Evolutionary conservation across 108 stramenopile species (phyloP).

Genomic region (Mediolabrus comicus): DNA sequence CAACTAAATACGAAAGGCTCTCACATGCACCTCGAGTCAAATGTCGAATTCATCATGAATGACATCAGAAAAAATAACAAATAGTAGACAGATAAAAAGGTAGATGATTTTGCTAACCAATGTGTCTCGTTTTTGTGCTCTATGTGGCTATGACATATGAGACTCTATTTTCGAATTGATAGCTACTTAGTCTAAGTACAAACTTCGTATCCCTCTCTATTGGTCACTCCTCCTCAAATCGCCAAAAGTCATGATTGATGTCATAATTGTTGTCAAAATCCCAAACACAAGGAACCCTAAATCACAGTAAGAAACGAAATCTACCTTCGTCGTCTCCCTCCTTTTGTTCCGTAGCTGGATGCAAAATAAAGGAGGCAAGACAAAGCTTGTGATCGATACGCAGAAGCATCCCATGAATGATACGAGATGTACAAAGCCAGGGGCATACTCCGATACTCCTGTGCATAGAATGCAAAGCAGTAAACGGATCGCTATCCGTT

Average conservation of each 20-base stretch:
- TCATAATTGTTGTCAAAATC: constrained; percentile 10
- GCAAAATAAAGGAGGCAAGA: constrained; percentile 63
- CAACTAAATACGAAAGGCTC: too few relatives aligned
- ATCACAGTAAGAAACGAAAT: constrained; percentile 7
- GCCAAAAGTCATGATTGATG: constrained; percentile 15
- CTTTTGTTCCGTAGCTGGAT: constrained; percentile 10
- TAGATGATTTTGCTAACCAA: too few relatives aligned
- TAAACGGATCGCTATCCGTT: constrained; percentile 43
- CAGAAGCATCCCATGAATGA: constrained; percentile 78
- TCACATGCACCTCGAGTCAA: too few relatives aligned
- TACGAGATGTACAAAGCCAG: constrained; percentile 71
- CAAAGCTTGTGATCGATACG: constrained; percentile 70
- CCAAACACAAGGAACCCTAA: constrained; percentile 7
- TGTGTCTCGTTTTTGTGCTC: too few relatives aligned
- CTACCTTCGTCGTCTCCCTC: neutral
- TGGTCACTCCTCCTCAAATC: constrained; percentile 1
- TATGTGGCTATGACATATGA: too few relatives aligned
- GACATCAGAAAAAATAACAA: too few relatives aligned
- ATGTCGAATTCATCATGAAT: too few relatives aligned
- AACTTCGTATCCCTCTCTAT: too few relatives aligned
- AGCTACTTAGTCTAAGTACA: too few relatives aligned
- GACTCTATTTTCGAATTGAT: too few relatives aligned
- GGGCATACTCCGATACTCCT: constrained; percentile 44
- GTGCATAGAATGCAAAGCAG: constrained; percentile 51
- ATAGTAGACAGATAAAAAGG: too few relatives aligned